Base-by-base conservation (phyloP, 257 asterid species). In the Solanum microdontum region DNA sequence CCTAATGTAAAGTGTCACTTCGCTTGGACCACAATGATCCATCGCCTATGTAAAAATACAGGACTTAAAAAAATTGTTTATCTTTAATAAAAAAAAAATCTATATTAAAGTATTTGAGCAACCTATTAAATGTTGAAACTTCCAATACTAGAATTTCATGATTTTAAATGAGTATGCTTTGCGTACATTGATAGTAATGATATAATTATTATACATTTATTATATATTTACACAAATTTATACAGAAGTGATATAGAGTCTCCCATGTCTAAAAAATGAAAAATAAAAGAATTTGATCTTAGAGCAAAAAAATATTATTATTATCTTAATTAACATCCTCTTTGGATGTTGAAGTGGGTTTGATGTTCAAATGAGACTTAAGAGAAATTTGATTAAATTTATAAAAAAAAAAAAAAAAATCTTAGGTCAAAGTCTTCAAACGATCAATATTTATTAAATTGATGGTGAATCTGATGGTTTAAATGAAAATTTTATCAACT, bases 331-430 rank as follows among this genome's bases (percentile, higher is more conserved):
- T 55, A 55, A 7, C 11, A 6, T 55, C 24, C 64, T 55, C 9
- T 55, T 55, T 55, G 7, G 64, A 55, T 55, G n/a, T 55, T 55
- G 24, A 17, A 55, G 64, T 19, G 24, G 24, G 19, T 55, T 19
- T 55, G 64, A 55, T 55, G 11, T 55, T 55, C 64, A 55, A 55
- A 55, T 55, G 24, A 55, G 64, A 55, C 23, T 7, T 7, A 55
- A 17, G 10, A 51, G 62, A 51, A 51, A 6, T 6, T 51, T 17
- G 62, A 19, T 19, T 55, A 55, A 55, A 2, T 2, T 19, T 55
- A 7, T 19, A 2, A 55, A 55, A 55, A 17, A 2, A 51, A 0
- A 0, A 8, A 37, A 0, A 19, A 55, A 55, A 0, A 19, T 55
- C 21, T 55, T 55, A 17, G 11, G 10, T 7, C 24, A 55, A 55